Conservation (phyloP, 1,284 basidiomycete species). For the Coniferiporia sulphurascens region DNA sequence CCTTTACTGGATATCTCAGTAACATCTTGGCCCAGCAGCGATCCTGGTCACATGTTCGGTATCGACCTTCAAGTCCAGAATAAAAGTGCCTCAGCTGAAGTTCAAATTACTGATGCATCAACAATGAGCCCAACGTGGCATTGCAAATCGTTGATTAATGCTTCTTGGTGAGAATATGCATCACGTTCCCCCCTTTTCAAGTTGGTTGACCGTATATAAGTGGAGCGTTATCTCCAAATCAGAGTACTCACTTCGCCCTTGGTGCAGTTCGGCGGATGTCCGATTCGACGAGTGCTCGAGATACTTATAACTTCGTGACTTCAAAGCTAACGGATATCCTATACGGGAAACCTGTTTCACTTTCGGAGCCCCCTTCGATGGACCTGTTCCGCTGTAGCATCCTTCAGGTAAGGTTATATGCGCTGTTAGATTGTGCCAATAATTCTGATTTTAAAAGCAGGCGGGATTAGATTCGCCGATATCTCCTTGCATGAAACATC, state of each 20-base stretch:
- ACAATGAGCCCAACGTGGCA: conserved; percentile 64
- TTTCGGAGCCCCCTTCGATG: conserved; percentile 49
- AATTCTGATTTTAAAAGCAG: conserved; percentile 21
- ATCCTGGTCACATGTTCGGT: conserved; percentile 45
- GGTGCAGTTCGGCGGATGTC: conserved; percentile 37
- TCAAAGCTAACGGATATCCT: conserved; percentile 49
- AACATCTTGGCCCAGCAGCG: conserved; percentile 44
- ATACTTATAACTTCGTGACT: conserved; percentile 47
- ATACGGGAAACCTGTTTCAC: conserved; percentile 40
- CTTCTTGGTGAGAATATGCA: conserved; percentile 3
- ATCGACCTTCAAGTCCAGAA: conserved; percentile 60
- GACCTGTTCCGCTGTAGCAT: conserved; percentile 49
- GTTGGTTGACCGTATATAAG: conserved; percentile 25
- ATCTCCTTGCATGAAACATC: conserved; percentile 34
- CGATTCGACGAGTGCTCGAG: conserved; percentile 31
- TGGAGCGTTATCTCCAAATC: conserved; percentile 48
- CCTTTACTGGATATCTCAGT: conserved; percentile 49
- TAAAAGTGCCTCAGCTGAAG: conserved; percentile 30
- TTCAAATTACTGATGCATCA: conserved; percentile 53
- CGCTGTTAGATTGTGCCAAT: conserved; percentile 6
- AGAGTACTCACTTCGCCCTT: conserved; percentile 37
- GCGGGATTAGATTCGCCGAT: conserved; percentile 24
- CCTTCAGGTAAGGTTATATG: conserved; percentile 34
- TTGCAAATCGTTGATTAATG: conserved; percentile 28
- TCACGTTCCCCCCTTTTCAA: neutral